Base-by-base conservation (phyloP, 2,329 filamentous ascomycete genomes). In the Ceratocystis cubensis region DNA sequence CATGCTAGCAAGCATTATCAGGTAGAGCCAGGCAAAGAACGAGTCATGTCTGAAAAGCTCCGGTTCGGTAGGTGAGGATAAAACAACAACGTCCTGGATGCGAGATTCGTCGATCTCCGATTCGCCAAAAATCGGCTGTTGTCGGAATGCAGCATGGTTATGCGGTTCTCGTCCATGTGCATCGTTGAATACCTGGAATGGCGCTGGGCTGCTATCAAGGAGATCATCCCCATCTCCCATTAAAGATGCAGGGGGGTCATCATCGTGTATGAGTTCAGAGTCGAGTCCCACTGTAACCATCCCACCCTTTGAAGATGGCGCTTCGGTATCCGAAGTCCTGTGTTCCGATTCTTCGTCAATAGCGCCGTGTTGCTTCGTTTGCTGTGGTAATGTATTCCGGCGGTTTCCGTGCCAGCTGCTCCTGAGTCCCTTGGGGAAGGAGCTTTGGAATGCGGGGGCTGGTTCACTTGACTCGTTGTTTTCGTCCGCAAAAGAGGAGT, bases 201-300 rank as follows among this genome's bases (percentile, higher is more conserved):
- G 80, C 1, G 84, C 84, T 4, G 84, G 83, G 62, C 78, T 80
- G 61, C 79, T 78, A 65, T 86, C 15, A 77, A 75, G 37, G 5
- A 77, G 76, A 22, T 65, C 63, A 70, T 86, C 83, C 63, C 80
- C 77, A 70, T 86, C 83, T 62, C 80, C 77, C 10, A 84, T 76
- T n/a, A 87, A 75, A 61, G 86, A 84, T 50, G 81, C 80, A 5
- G 84, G 83, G 4, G 84, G 83, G 41, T 84, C 82, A 70, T 84
- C 82, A 61, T 81, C 80, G 22, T 59, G 15, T 64, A 82, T 79
- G 65, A 82, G 80, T 3, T 81, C 82, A 13, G 85, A 87, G 65
- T 92, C 89, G 22, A 97, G 81, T 37, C 91, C 89, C 61, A 97
- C 83, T 73, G 97, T 92, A 6, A 94, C 91, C 82, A 99, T 86